phyloP scores from a whole-genome alignment of 345 rosid genomes.

The Odontarrhena argentea region DNA sequence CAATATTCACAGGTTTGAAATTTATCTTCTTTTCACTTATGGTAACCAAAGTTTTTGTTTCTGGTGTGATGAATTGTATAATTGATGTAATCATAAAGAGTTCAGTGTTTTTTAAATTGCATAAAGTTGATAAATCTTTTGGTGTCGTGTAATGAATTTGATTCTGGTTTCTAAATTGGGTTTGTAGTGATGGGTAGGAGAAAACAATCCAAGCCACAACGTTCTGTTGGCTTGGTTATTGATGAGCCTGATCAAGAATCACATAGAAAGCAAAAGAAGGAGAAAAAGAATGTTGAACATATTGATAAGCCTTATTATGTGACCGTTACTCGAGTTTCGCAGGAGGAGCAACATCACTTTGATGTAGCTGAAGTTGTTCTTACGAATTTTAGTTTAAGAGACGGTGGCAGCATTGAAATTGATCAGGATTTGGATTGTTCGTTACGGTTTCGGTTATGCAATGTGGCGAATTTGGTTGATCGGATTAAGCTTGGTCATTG shows the following conservation, averaged over 20 bases:
- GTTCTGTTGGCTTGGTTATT: constrained; percentile 57
- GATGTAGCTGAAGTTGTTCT: constrained; percentile 84
- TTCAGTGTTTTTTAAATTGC: neutral
- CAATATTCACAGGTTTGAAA: constrained; percentile 29
- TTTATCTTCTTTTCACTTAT: neutral
- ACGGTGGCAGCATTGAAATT: constrained; percentile 45
- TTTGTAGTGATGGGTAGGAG: constrained; percentile 76
- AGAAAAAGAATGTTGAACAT: constrained; percentile 32
- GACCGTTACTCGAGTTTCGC: constrained; percentile 50
- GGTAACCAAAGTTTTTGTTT: neutral
- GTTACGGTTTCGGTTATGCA: constrained; percentile 64
- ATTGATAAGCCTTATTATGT: constrained; percentile 60
- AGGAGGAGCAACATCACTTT: constrained; percentile 58
- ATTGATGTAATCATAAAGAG: neutral
- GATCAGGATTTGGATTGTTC: constrained; percentile 49
- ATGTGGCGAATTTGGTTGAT: constrained; percentile 51
- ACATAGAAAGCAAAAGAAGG: constrained; percentile 7
- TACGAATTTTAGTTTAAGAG: constrained; percentile 51
- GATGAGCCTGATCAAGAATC: constrained; percentile 41
- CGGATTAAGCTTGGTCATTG: constrained; percentile 89
- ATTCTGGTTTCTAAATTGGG: constrained; percentile 27
- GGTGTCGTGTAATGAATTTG: neutral
- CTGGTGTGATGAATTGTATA: constrained; percentile 12
- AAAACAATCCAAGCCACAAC: constrained; percentile 77
- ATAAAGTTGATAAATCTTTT: constrained; percentile 14